Base-by-base conservation (phyloP, 129 eudicot genomes). In the Lactuca saligna region DNA sequence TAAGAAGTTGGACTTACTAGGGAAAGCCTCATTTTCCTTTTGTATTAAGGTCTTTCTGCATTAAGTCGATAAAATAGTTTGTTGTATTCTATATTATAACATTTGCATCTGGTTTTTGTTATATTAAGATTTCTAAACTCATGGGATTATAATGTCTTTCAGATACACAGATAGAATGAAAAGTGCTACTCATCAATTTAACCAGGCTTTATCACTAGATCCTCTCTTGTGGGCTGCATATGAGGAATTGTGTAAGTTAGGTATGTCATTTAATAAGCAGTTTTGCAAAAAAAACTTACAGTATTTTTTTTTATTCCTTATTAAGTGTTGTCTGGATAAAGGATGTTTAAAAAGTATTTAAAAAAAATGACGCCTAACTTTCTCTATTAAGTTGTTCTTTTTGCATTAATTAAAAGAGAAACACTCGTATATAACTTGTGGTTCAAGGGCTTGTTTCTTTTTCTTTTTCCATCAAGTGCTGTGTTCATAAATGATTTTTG, bases 151-250 rank as follows among this genome's bases (percentile, higher is more conserved):
- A 41, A 71, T 57, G 63, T 75, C 67, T 75, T 89, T 73, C 87
- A 94, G 99, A 86, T 85, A 83, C 80, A 94, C 99, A 61, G 97
- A 94, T 78, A 85, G 97, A 78, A 73, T 83, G 54, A 83, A 80
- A 79, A 82, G 69, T 80, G 96, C 99, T 25, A 83, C 78, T 68
- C 84, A 82, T 75, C 97, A 90, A 60, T 94, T 94, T 65, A 90
- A 87, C 74, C 99, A 85, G 82, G 99, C 96, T 8, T 80, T 94
- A 68, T 90, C 91, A 54, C 50, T 94, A 69, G 97, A 94, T 88
- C 97, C 99, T 39, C 73, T 94, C 64, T 71, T 89, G 61, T 94
- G 99, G 99, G 84, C 84, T 81, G 99, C 99, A 38, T 94, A 94
- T 68, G 99, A 90, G 73, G 99, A 94, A 76, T 82, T 94, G 58